Conservation (phyloP, 2,329 filamentous ascomycete species). For the Penicillium freii region DNA sequence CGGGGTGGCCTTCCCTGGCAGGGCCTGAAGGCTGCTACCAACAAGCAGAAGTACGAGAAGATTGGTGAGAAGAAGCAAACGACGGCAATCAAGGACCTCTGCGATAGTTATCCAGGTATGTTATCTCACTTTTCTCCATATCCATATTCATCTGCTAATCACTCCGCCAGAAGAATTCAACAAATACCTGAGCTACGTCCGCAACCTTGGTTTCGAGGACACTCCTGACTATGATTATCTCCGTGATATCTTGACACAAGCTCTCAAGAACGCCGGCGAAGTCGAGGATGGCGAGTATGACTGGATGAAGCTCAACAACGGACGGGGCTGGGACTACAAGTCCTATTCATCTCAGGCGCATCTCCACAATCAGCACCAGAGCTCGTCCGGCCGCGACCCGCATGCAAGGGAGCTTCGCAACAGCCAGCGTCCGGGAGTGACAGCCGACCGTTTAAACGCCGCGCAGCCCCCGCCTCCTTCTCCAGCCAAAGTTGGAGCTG, state of each 20-base stretch:
- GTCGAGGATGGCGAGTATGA: slow-evolving; percentile 98
- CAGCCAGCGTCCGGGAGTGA: slow-evolving; percentile 63
- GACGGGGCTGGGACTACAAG: slow-evolving; percentile 87
- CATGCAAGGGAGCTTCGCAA: slow-evolving; percentile 65
- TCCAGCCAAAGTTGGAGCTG: slow-evolving; percentile 73
- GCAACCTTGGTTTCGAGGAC: slow-evolving; percentile 97
- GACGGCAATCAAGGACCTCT: slow-evolving; percentile 92
- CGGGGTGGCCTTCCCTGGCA: slow-evolving; percentile 66
- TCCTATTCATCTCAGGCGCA: slow-evolving; percentile 68
- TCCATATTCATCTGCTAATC: slow-evolving; percentile 24
- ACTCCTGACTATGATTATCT: slow-evolving; percentile 98
- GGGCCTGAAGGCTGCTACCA: slow-evolving; percentile 66
- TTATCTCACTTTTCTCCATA: slow-evolving; percentile 9
- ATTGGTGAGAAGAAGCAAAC: slow-evolving; percentile 99
- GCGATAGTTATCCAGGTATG: slow-evolving; percentile 82
- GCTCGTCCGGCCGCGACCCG: slow-evolving; percentile 79
- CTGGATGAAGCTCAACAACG: slow-evolving; percentile 98
- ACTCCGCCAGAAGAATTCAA: slow-evolving; percentile 76
- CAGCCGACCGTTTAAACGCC: slow-evolving; percentile 88
- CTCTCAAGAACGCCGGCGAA: slow-evolving; percentile 88
- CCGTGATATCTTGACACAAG: slow-evolving; percentile 92
- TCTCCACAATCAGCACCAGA: slow-evolving; percentile 74
- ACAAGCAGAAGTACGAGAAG: slow-evolving; percentile 99
- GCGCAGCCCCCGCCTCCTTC: slow-evolving; percentile 85
- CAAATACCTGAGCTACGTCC: slow-evolving; percentile 95